Evolutionary conservation across 2,329 filamentous ascomycete genomes (phyloP), one percentile per base, ranked within the genome.

Genomic region (Leptoxyphium fumago): DNA sequence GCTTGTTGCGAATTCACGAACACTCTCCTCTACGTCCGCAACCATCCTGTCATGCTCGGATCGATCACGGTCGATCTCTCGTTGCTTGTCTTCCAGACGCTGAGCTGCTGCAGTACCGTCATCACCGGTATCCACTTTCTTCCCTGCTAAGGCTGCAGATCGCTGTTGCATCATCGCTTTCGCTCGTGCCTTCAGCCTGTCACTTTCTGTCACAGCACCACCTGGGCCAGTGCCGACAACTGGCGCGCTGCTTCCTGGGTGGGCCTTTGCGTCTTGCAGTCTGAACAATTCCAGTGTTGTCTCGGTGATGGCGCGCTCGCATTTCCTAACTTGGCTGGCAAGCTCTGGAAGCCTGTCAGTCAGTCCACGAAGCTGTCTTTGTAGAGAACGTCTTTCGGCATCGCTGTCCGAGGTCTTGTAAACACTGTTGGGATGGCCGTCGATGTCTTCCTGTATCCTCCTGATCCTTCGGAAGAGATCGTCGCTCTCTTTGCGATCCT

Each of bases 111-210:
- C 84, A 21, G 75, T 73, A 50, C 88, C 82, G 51, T 93, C 84
- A 47, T 80, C 75, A 39, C 68, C 69, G 2, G 70, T 63, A 32
- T 84, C 78, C 40, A 79, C 71, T 38, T 81, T 68, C 63, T 82
- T 86, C 45, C 91, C 91, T 17, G 87, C 86, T 50, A 98, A 68
- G 14, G 91, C 89, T 45, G 91, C 91, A 52, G 91, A 88, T 47
- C 91, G 82, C 57, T 94, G 88, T 66, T 96, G 89, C 91, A 98
- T 98, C 79, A 95, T 94, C 34, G 89, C 89, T 66, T 88, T 94
- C 29, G 91, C 89, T 53, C 88, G 79, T 30, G 91, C 91, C 69
- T 95, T 96, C 52, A 96, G 76, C 43, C 89, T 79, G 64, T 98
- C 91, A 2, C 86, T 83, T 64, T 98, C 91, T 0, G 91, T 98